These are phyloP conservation scores for Erythrobasidium yunnanense DNA, from an alignment of 768 basidiomycete genomes.

Conservation along the genomic window DNA sequence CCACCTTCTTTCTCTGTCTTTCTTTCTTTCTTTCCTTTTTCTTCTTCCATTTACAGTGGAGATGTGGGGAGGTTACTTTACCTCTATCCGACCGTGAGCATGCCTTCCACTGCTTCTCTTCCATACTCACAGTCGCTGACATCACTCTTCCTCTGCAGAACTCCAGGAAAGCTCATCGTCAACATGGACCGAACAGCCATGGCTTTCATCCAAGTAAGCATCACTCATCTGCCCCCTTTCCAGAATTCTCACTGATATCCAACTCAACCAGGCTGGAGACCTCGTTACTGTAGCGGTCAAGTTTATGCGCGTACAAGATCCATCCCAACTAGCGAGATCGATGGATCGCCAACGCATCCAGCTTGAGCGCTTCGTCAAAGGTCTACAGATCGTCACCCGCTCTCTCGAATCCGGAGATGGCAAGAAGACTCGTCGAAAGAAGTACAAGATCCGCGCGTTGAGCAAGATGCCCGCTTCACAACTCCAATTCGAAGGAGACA, in stretches of 20 bases:
- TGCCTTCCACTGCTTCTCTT: background rate
- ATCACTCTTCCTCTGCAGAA: background rate
- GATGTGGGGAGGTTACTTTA: conserved; percentile 31
- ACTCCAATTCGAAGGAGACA: conserved; percentile 14
- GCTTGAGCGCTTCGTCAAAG: conserved; percentile 49
- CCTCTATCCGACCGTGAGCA: conserved; percentile 14
- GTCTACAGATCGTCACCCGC: conserved; percentile 32
- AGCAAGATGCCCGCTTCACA: conserved; percentile 1
- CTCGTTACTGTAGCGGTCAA: conserved; percentile 22
- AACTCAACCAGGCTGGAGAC: conserved; percentile 19
- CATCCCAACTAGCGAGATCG: background rate
- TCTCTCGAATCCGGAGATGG: conserved; percentile 5
- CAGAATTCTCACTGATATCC: background rate
- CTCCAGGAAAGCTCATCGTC: conserved; percentile 8
- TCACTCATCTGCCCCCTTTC: background rate
- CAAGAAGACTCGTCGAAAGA: background rate
- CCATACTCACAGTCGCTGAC: background rate
- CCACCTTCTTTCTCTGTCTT: background rate
- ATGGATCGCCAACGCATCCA: conserved; percentile 40
- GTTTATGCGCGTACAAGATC: conserved; percentile 18
- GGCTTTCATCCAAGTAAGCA: conserved; percentile 17
- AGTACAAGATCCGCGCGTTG: conserved; percentile 19
- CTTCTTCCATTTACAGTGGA: conserved; percentile 5
- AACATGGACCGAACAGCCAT: conserved; percentile 26
- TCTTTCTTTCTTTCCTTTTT: background rate